These are phyloP conservation scores for Huiozyma sinensis DNA, from an alignment of 805 yeast genomes.

Conservation along the genomic window DNA sequence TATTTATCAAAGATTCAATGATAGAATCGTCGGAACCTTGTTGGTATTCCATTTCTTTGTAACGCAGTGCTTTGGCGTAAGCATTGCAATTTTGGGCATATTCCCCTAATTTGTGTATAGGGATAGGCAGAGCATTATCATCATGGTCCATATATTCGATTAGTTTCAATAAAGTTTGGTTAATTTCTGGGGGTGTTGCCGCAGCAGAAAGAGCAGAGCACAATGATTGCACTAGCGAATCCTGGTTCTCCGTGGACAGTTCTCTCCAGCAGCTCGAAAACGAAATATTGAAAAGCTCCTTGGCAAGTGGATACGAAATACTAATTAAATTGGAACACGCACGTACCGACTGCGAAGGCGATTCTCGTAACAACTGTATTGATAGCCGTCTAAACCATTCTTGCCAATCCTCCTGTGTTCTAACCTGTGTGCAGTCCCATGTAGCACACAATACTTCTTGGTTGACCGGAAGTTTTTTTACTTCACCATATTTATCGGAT, in stretches of 20 bases:
- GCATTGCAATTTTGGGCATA: slow-evolving; percentile 95
- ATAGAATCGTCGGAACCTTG: slow-evolving; percentile 89
- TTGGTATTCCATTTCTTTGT: slow-evolving; percentile 88
- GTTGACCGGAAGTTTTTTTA: slow-evolving; percentile 64
- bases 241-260: slow-evolving; percentile 77
- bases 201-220: slow-evolving; percentile 83
- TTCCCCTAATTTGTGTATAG: slow-evolving; percentile 80
- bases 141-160: slow-evolving; percentile 98
- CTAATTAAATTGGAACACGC: slow-evolving; percentile 88
- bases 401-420: slow-evolving; percentile 94
- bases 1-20: slow-evolving; percentile 82
- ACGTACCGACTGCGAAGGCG: slow-evolving; percentile 88
- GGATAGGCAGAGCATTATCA: slow-evolving; percentile 85
- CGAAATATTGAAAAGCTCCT: slow-evolving; percentile 85
- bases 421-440: slow-evolving; percentile 85
- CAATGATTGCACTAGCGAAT: slow-evolving; percentile 74
- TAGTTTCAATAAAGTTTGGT: slow-evolving; percentile 76
- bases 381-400: slow-evolving; percentile 90
- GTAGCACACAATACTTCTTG: slow-evolving; percentile 58
- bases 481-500: slow-evolving; percentile 47
- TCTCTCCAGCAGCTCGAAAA: slow-evolving; percentile 96
- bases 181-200: slow-evolving; percentile 90
- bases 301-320: slow-evolving; percentile 77
- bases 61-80: slow-evolving; percentile 92
- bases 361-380: slow-evolving; percentile 76